Conservation (phyloP, 2,329 filamentous ascomycete species). For the Hymenotorrendiella dingleyae region DNA sequence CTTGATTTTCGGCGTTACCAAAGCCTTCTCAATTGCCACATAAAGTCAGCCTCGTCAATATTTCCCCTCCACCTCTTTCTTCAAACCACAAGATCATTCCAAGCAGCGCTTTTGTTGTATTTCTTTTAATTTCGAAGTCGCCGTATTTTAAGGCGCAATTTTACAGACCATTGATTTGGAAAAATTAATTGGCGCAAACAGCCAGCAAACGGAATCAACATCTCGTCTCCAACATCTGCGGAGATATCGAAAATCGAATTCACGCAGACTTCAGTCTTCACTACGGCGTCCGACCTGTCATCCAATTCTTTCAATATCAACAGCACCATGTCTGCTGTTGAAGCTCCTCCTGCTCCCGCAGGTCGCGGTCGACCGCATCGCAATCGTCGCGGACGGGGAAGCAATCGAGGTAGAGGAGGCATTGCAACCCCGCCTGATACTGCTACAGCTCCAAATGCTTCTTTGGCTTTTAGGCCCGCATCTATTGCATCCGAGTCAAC, state of each 20-base stretch:
- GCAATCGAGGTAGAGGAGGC: constrained; percentile 14
- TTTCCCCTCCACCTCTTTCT: not conserved
- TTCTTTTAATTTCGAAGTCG: constrained; percentile 25
- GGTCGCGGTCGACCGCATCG: constrained; percentile 16
- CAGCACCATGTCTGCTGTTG: constrained; percentile 17
- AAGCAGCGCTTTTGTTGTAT: constrained; percentile 3
- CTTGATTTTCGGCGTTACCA: no score
- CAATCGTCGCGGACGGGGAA: constrained; percentile 23
- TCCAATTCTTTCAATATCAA: not conserved
- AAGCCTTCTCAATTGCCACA: constrained; percentile 1
- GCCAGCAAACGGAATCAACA: no score
- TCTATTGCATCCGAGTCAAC: constrained; percentile 13
- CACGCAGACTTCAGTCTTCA: no score
- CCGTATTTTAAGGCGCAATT: constrained; percentile 28
- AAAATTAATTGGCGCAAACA: no score
- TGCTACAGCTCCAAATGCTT: constrained; percentile 11
- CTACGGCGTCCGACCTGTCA: constrained; percentile 1
- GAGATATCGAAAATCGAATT: no score
- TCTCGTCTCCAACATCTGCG: no score
- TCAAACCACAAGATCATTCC: not conserved
- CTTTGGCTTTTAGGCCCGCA: constrained; percentile 16
- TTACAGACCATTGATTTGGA: no score
- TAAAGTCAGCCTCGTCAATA: constrained; percentile 18
- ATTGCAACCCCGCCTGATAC: constrained; percentile 2
- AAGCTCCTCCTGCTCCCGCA: constrained; percentile 9